These are phyloP conservation scores for Melocanna baccifera DNA, from an alignment of 176 grass and related monocot species.

Conservation along the genomic window DNA sequence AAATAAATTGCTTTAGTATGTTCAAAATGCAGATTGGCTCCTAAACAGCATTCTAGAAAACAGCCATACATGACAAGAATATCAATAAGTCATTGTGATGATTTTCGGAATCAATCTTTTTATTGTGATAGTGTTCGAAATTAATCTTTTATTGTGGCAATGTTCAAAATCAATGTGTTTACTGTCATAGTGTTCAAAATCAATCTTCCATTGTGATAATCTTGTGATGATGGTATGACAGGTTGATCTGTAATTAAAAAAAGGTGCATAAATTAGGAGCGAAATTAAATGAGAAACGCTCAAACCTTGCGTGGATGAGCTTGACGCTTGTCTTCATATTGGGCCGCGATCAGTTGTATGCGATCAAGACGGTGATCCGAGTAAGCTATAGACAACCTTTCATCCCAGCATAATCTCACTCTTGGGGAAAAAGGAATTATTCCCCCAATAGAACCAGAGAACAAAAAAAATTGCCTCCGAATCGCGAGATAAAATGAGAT, in stretches of 20 bases:
- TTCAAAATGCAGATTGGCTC: not conserved
- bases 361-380: slow-evolving; percentile 78
- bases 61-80: not conserved
- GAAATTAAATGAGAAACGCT: slow-evolving; percentile 5
- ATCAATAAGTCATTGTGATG: not conserved
- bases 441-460: not conserved
- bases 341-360: slow-evolving; percentile 94
- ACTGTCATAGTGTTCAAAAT: not conserved
- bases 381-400: slow-evolving; percentile 90
- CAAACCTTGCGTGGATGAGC: slow-evolving; percentile 96
- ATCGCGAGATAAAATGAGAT: not conserved
- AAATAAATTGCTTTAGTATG: not conserved
- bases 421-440: not conserved
- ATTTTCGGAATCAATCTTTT: not conserved
- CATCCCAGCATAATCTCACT: not conserved
- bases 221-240: not conserved
- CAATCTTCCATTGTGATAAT: not conserved
- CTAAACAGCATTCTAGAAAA: not conserved
- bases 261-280: not conserved
- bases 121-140: not conserved
- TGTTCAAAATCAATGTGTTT: not conserved
- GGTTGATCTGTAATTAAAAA: not conserved
- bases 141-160: not conserved
- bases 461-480: not conserved
- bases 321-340: slow-evolving; percentile 98